Evolutionary conservation across 75 land plant genomes (phyloP), one percentile per base, ranked within the genome.

Genomic region (Selaginella tamariscina): DNA sequence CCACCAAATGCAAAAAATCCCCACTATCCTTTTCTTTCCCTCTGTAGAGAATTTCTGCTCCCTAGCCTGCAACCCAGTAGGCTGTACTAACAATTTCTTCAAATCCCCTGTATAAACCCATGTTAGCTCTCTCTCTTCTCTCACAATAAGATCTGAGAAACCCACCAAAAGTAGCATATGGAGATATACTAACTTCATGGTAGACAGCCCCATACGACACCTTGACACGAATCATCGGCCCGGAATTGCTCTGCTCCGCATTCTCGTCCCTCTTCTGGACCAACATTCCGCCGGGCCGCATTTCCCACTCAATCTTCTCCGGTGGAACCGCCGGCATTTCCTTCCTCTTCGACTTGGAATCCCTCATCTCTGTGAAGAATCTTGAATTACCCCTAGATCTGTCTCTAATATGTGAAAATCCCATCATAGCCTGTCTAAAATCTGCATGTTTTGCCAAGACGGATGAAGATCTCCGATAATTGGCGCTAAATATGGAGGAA

Each of bases 201-300:
- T 71, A 79, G 0, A 78, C 54, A 1, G 73, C 77, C 5, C 81
- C 93, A 56, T 72, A 71, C 1, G 84, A 80, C 31, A 88, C 86
- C 69, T 76, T 83, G 24, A 88, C 24, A 22, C 60, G 71, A 67
- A 88, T 83, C 11, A 74, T 49, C 13, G 68, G 78, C 2, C 83
- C 85, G 0, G 79, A 78, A 1, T 55, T 32, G 0, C 54, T 54
- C 27, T n/a, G 64, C 0, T 31, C 75, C 0, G 79, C 63, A 0
- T 77, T 84, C 20, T 73, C 57, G 21, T 81, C 82, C 62, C 92
- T 76, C 75, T 81, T 88, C 74, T 88, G 92, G 26, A 88, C 92
- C 60, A 88, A 84, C 92, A 88, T 88, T 2, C 92, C 92, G 0
- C 92, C 92, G 0, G 92, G 92, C 44, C 88, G 56, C 31, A 88